Evolutionary conservation across 2,329 filamentous ascomycete species (phyloP).

Genomic region (Lachnellula subtilissima): DNA sequence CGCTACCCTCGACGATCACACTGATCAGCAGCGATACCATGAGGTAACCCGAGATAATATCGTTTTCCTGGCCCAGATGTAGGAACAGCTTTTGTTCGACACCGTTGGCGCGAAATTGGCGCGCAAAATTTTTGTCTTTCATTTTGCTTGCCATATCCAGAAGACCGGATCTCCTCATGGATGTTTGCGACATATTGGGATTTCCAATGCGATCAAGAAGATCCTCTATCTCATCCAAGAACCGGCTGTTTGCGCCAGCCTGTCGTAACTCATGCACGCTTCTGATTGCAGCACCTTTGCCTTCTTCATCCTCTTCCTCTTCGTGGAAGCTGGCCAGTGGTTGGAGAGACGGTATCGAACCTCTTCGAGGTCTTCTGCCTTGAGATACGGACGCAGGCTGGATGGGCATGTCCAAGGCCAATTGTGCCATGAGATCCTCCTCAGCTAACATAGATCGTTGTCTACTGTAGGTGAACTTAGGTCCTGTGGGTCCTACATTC

Average conservation of each 20-base stretch:
- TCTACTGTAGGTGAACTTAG: constrained; percentile 31
- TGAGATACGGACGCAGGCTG: constrained; percentile 13
- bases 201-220: constrained; percentile 55
- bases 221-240: constrained; percentile 62
- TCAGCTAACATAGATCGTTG: constrained; percentile 33
- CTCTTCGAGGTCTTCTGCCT: constrained; percentile 20
- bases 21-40: constrained; percentile 59
- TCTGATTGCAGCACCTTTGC: constrained; percentile 43
- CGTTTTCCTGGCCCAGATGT: constrained; percentile 53
- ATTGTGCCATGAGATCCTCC: constrained; percentile 28
- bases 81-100: constrained; percentile 65
- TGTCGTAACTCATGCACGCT: constrained; percentile 63
- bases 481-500: constrained; percentile 26
- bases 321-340: constrained; percentile 27
- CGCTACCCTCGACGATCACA: constrained; percentile 56
- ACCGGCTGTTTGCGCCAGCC: constrained; percentile 61
- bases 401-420: constrained; percentile 27
- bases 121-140: constrained; percentile 57
- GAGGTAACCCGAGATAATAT: constrained; percentile 58
- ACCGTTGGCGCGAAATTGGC: constrained; percentile 69
- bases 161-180: constrained; percentile 53
- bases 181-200: constrained; percentile 42
- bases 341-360: constrained; percentile 24
- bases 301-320: constrained; percentile 26
- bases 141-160: constrained; percentile 57